Evolutionary conservation across 495 filamentous ascomycete species (phyloP), one percentile per base, ranked within the genome.

Genomic region (Xylona heveae): DNA sequence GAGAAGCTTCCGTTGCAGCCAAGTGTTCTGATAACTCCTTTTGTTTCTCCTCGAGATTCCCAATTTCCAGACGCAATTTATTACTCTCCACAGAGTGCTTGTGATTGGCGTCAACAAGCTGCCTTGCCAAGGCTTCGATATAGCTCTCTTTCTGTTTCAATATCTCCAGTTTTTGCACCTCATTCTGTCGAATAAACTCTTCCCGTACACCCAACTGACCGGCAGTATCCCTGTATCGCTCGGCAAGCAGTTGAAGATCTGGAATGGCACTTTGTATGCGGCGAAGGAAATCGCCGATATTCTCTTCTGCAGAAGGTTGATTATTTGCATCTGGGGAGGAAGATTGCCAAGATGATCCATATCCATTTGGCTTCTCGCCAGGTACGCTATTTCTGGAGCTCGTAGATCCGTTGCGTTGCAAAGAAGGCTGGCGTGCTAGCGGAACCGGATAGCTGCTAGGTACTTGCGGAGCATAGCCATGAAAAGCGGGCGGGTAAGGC

Each of bases 21-120:
- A n/a, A n/a, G n/a, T n/a, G n/a, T n/a, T n/a, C n/a, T n/a, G n/a
- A 14, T 17, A 35, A 19, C 35, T 45, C 47, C 17, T 36, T 43
- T 15, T 42, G 26, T 21, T 50, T 49, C 39, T 50, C 45, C 22
- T 50, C 47, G 30, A 48, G 39, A 28, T 51, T 46, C 0, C 46
- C 46, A 32, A 51, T 40, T 28, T 49, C 38, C 5, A 49, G 30
- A 9, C 46, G 34, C 5, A 47, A 34, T 24, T 46, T 36, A 21
- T 23, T 46, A 5, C 32, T 49, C 10, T 49, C 46, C 8, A 31
- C 23, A 2, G 40, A 40, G 27, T 46, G 40, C 25, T 43, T 41
- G 26, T 35, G 29, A 19, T 36, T 35, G 24, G 38, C 20, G 12
- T 6, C 19, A 1, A 33, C 39, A 20, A 50, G 27, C 34, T n/a